A percentile compares a stretch with the other conserved stretches of the same genome.
Evolutionary conservation across 192 early-diverging fungal genomes (phyloP).

Genomic region (Entomortierella beljakovae): DNA sequence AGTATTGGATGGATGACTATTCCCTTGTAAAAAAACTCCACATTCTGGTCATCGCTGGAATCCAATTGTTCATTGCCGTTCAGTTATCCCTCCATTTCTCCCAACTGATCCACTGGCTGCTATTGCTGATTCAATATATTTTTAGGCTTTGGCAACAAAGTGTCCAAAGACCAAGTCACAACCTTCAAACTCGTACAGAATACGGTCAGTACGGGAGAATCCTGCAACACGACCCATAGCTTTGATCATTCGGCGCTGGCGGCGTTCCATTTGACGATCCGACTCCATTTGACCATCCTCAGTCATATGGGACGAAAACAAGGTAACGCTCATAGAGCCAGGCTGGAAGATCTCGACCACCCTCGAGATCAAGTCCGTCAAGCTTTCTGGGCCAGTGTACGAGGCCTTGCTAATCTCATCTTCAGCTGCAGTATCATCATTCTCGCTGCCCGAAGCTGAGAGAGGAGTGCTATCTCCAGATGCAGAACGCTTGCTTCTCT

Average conservation of each 20-base stretch:
- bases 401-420: constrained; percentile 81
- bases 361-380: constrained; percentile 69
- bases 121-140: background rate
- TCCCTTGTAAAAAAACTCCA: background rate
- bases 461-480: constrained; percentile 21
- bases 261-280: constrained; percentile 46
- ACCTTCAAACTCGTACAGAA: constrained; percentile 84
- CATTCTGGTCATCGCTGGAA: background rate
- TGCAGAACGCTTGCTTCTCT: constrained; percentile 3
- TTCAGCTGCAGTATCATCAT: constrained; percentile 26
- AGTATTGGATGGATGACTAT: constrained; percentile 14
- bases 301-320: constrained; percentile 57
- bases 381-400: constrained; percentile 81
- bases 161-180: constrained; percentile 86
- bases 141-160: constrained; percentile 59
- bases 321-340: constrained; percentile 83
- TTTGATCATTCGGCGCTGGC: constrained; percentile 55
- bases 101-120: background rate
- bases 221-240: constrained; percentile 67
- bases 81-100: background rate
- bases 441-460: constrained; percentile 35
- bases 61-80: background rate
- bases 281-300: constrained; percentile 55
- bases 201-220: constrained; percentile 74
- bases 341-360: constrained; percentile 91